These are phyloP conservation scores for Eimeria acervulina DNA, from an alignment of 169 alveolate species.

Conservation along the genomic window DNA sequence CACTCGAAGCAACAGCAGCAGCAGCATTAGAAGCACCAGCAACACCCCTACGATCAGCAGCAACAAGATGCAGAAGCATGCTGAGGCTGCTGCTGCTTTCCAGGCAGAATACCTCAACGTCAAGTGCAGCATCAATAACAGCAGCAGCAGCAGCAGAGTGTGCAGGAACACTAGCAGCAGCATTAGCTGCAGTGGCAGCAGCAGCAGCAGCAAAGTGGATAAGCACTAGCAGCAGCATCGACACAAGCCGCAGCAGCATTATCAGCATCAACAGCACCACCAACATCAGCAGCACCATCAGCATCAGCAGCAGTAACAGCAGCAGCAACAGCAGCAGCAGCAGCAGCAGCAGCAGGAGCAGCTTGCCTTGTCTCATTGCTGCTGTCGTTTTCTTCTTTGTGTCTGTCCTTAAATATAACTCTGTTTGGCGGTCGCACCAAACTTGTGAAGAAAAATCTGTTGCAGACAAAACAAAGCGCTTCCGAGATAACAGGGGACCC, in stretches of 20 bases:
- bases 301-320: slow-evolving; percentile 44
- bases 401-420: background rate
- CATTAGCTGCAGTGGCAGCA: slow-evolving; percentile 4
- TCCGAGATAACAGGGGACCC: background rate
- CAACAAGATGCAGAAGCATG: background rate
- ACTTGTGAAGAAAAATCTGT: slow-evolving; percentile 17
- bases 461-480: background rate
- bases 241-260: background rate
- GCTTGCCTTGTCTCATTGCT: background rate
- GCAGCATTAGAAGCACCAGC: background rate
- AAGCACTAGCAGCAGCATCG: background rate
- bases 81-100: too few relatives aligned
- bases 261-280: background rate
- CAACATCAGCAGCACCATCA: slow-evolving; percentile 10
- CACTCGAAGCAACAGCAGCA: background rate
- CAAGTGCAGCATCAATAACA: background rate
- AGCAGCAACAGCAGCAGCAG: slow-evolving; percentile 53
- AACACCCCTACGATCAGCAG: slow-evolving; percentile 31
- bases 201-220: too few relatives aligned
- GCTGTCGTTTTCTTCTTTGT: background rate
- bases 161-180: background rate
- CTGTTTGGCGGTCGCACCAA: slow-evolving; percentile 28
- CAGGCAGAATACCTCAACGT: too few relatives aligned
- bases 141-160: background rate
- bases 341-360: slow-evolving; percentile 24